Evolutionary conservation across 805 yeast species (phyloP).

Genomic region (Wickerhamomyces chaumierensis): DNA sequence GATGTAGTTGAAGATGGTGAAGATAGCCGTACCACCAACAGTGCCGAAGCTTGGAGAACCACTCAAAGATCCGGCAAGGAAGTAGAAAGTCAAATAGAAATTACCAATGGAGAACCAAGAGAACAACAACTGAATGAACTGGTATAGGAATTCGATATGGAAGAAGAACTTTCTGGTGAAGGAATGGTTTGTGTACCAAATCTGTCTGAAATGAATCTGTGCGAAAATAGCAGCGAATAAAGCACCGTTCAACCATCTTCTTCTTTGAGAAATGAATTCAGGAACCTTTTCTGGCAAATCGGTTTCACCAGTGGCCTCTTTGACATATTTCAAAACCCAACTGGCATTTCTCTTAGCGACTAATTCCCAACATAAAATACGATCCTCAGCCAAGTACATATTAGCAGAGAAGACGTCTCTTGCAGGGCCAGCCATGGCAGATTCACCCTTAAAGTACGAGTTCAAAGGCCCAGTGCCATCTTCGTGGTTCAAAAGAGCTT

Average conservation of each 20-base stretch:
- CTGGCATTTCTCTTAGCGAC: constrained; percentile 75
- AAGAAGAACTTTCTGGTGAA: constrained; percentile 65
- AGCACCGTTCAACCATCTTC: constrained; percentile 98
- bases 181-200: constrained; percentile 87
- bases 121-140: constrained; percentile 66
- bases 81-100: constrained; percentile 85
- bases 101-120: constrained; percentile 90
- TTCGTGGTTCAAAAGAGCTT: constrained; percentile 73
- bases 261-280: constrained; percentile 91
- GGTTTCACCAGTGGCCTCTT: constrained; percentile 89
- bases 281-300: constrained; percentile 93
- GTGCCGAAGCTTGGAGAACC: constrained; percentile 38
- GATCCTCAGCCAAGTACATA: constrained; percentile 95
- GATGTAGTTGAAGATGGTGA: constrained; percentile 77
- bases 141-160: constrained; percentile 84
- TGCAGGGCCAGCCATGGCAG: constrained; percentile 37
- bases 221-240: constrained; percentile 92
- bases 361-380: constrained; percentile 92
- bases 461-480: constrained; percentile 90
- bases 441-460: constrained; percentile 86
- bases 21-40: constrained; percentile 72
- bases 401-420: constrained; percentile 89
- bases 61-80: constrained; percentile 78
- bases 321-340: constrained; percentile 88
- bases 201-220: constrained; percentile 71